Conservation (phyloP, 148 eudicot genomes). For the Spergularia bocconei region DNA sequence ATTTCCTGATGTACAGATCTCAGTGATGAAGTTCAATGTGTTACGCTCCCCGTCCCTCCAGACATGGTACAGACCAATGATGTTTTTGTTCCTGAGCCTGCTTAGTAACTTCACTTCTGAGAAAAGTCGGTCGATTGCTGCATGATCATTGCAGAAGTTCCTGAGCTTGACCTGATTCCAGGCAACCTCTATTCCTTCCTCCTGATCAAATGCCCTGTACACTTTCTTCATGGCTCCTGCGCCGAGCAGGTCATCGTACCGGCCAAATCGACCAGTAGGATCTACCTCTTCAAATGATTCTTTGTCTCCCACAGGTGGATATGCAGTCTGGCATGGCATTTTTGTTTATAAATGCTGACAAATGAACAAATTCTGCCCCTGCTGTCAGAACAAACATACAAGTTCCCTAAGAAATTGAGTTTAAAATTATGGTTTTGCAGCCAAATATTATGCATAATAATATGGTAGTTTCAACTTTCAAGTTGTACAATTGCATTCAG, state of each 20-base stretch:
- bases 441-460: no score
- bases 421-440: no score
- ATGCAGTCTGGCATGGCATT: conserved; percentile 47
- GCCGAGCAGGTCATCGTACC: conserved; percentile 69
- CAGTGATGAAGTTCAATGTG: conserved; percentile 72
- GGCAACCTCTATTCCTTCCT: conserved; percentile 82
- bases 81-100: conserved; percentile 47
- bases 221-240: conserved; percentile 77
- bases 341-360: not conserved
- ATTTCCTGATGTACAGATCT: conserved; percentile 76
- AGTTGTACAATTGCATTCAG: no score
- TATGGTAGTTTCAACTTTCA: no score
- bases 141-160: conserved; percentile 53
- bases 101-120: conserved; percentile 60
- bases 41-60: conserved; percentile 58
- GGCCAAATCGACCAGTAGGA: conserved; percentile 68
- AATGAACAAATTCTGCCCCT: no score
- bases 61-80: conserved; percentile 52
- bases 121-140: conserved; percentile 46
- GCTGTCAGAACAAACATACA: no score
- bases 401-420: no score
- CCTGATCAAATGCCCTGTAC: conserved; percentile 75
- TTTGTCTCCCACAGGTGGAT: conserved; percentile 32
- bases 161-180: conserved; percentile 76
- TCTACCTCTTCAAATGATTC: conserved; percentile 75